These are phyloP conservation scores for Thelephora terrestris DNA, from an alignment of 1,284 basidiomycete genomes.

Conservation along the genomic window DNA sequence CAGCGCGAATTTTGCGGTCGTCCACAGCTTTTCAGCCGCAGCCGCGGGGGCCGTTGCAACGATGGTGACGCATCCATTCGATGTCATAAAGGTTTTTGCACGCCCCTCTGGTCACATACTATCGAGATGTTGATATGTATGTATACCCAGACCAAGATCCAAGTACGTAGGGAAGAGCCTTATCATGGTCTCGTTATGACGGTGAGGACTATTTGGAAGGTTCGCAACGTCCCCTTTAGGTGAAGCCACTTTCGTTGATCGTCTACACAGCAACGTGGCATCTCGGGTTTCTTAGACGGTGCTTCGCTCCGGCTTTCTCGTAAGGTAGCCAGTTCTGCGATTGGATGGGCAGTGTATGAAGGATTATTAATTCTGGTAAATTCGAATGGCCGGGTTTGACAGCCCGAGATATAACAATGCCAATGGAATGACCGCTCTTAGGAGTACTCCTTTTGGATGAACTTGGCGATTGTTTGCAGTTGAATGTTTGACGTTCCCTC, in stretches of 20 bases:
- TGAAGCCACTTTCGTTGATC: slow-evolving; percentile 1
- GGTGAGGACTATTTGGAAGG: slow-evolving; percentile 55
- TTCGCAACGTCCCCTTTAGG: slow-evolving; percentile 24
- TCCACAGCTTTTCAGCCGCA: slow-evolving; percentile 59
- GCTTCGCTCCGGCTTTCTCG: slow-evolving; percentile 73
- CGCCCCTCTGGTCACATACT: not conserved
- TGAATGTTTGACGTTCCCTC: slow-evolving; percentile 97
- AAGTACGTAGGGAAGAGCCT: slow-evolving; percentile 65
- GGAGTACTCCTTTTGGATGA: slow-evolving; percentile 73
- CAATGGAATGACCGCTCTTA: slow-evolving; percentile 13
- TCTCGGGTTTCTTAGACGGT: slow-evolving; percentile 79
- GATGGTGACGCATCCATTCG: slow-evolving; percentile 79
- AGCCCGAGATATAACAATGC: not conserved
- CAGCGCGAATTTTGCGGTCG: slow-evolving; percentile 29
- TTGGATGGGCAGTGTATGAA: slow-evolving; percentile 92
- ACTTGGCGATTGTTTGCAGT: slow-evolving; percentile 92
- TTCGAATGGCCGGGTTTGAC: not conserved
- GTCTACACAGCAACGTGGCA: slow-evolving; percentile 56
- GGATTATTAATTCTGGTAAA: slow-evolving; percentile 55
- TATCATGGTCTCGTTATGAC: slow-evolving; percentile 67
- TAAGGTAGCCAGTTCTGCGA: slow-evolving; percentile 84
- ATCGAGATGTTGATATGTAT: not conserved
- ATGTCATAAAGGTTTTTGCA: slow-evolving; percentile 70
- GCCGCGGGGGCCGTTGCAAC: slow-evolving; percentile 76
- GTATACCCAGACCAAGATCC: slow-evolving; percentile 67